These are phyloP conservation scores for Kondoa subrosea DNA, from an alignment of 768 basidiomycete genomes.

Conservation along the genomic window DNA sequence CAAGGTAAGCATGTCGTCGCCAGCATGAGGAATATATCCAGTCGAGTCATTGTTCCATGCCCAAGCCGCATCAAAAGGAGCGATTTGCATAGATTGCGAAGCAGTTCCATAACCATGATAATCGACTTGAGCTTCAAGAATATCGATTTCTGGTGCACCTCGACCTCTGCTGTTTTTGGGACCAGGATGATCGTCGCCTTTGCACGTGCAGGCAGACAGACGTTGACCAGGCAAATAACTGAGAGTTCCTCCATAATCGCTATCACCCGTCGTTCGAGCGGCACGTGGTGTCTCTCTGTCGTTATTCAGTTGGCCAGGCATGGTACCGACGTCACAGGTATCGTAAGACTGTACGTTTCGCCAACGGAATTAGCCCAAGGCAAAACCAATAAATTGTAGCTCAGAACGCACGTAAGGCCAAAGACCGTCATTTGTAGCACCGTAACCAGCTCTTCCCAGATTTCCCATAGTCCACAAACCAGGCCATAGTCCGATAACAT, in stretches of 20 bases:
- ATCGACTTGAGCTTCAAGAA: slow-evolving; percentile 68
- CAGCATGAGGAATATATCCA: slow-evolving; percentile 33
- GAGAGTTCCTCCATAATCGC: slow-evolving; percentile 34
- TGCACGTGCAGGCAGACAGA: slow-evolving; percentile 70
- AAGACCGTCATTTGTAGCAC: slow-evolving; percentile 66
- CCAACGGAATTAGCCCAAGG: not conserved
- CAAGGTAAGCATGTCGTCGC: slow-evolving; percentile 38
- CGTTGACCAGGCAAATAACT: slow-evolving; percentile 60
- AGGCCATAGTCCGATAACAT: slow-evolving; percentile 57
- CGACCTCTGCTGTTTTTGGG: slow-evolving; percentile 48
- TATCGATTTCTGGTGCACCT: slow-evolving; percentile 80
- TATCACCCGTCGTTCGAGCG: slow-evolving; percentile 32
- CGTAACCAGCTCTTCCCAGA: slow-evolving; percentile 71
- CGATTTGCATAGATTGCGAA: slow-evolving; percentile 57
- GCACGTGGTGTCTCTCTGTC: slow-evolving; percentile 45
- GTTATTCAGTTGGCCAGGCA: slow-evolving; percentile 53
- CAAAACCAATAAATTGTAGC: slow-evolving; percentile 19
- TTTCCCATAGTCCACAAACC: slow-evolving; percentile 78
- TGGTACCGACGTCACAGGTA: slow-evolving; percentile 68
- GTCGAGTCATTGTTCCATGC: slow-evolving; percentile 33
- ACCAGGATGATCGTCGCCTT: slow-evolving; percentile 72
- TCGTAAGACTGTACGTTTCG: slow-evolving; percentile 47
- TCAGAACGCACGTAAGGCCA: slow-evolving; percentile 37
- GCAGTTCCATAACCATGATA: slow-evolving; percentile 41
- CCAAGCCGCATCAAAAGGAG: slow-evolving; percentile 43